phyloP scores from a whole-genome alignment of 2,329 filamentous ascomycete genomes.

The Zymoseptoria crescenta region DNA sequence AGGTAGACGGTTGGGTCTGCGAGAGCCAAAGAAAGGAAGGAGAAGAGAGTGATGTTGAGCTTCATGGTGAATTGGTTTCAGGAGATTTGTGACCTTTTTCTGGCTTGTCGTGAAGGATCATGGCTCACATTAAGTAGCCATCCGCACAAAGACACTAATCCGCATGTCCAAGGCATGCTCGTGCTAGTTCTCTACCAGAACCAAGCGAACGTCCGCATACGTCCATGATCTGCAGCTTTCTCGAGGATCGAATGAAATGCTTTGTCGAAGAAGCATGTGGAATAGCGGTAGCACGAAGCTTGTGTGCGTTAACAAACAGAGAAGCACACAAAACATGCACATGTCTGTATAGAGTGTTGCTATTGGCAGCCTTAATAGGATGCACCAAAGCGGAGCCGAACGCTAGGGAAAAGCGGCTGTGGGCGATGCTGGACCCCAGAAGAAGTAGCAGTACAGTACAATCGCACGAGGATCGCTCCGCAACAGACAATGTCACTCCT shows the following conservation, averaged over 20 bases:
- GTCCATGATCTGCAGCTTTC: background rate
- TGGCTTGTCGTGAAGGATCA: background rate
- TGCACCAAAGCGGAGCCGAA: background rate
- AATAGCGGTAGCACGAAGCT: background rate
- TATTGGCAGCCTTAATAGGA: background rate
- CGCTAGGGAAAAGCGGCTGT: background rate
- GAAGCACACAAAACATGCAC: background rate
- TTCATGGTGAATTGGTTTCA: slow-evolving; percentile 12
- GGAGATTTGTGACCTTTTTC: background rate
- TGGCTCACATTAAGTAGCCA: background rate
- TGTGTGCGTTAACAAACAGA: background rate
- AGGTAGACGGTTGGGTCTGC: slow-evolving; percentile 49
- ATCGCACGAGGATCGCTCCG: background rate
- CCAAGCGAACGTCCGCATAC: background rate
- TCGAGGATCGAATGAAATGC: background rate
- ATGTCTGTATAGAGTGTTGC: background rate
- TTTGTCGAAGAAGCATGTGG: background rate
- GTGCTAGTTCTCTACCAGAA: background rate
- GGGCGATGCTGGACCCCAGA: background rate
- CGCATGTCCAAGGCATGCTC: background rate
- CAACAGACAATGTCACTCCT: background rate
- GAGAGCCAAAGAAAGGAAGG: slow-evolving; percentile 11
- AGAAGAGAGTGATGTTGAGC: slow-evolving; percentile 8
- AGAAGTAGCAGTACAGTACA: background rate
- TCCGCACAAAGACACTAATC: background rate